A percentile compares a stretch with the other conserved stretches of the same genome.
Conservation (phyloP, 2,329 filamentous ascomycete species). For the Aschersonia sp. region DNA sequence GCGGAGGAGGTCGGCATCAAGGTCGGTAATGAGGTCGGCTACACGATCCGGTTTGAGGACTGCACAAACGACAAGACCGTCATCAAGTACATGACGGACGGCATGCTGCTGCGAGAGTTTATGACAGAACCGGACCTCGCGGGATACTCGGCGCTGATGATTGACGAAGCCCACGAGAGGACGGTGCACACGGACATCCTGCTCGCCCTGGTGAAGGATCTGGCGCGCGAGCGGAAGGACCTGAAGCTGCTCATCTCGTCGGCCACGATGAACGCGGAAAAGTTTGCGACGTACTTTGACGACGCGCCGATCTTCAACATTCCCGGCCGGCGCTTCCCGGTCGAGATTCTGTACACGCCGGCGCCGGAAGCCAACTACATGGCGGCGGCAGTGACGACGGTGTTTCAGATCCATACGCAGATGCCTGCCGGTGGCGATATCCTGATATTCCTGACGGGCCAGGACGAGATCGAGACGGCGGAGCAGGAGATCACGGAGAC, state of each 20-base stretch:
- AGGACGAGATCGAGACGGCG: conserved; percentile 88
- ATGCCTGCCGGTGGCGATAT: conserved; percentile 71
- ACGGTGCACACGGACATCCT: conserved; percentile 85
- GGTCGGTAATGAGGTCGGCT: conserved; percentile 84
- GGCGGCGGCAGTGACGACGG: conserved; percentile 76
- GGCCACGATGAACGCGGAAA: conserved; percentile 85
- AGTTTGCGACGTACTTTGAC: conserved; percentile 85
- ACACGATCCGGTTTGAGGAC: conserved; percentile 90
- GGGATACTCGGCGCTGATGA: conserved; percentile 80
- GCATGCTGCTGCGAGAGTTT: conserved; percentile 82
- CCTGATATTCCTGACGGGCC: conserved; percentile 84
- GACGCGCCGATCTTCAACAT: conserved; percentile 91
- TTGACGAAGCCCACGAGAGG: conserved; percentile 93
- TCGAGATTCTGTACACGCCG: conserved; percentile 82
- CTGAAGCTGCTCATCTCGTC: conserved; percentile 85
- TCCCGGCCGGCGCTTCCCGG: conserved; percentile 74
- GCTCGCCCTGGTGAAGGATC: conserved; percentile 75
- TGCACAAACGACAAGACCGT: conserved; percentile 81
- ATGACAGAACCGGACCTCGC: conserved; percentile 75
- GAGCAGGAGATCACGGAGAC: conserved; percentile 77
- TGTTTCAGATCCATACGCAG: conserved; percentile 88
- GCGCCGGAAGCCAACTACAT: conserved; percentile 91
- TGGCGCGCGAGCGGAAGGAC: conserved; percentile 69
- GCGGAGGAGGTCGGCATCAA: conserved; percentile 87
- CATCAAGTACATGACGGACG: conserved; percentile 94